These are phyloP conservation scores for Colletotrichum sp. DNA, from an alignment of 2,329 filamentous ascomycete genomes.

Conservation along the genomic window DNA sequence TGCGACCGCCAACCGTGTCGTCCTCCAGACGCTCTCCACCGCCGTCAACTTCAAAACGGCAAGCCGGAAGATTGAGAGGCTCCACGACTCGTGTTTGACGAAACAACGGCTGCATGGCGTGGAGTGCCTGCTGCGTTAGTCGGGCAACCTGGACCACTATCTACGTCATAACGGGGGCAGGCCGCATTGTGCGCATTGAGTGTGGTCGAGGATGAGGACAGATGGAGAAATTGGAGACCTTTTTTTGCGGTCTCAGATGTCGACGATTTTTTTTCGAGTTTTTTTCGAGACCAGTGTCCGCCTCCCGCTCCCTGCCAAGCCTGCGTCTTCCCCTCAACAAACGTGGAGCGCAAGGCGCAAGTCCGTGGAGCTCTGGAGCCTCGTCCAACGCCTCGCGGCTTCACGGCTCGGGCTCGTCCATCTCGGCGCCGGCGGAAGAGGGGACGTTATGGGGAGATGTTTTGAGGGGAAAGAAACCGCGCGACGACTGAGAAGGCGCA, in stretches of 20 bases:
- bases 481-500: background rate
- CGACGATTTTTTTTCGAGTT: background rate
- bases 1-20: conserved; percentile 2
- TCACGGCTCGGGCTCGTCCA: background rate
- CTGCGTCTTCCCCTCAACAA: background rate
- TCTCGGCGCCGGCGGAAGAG: background rate
- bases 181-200: conserved; percentile 10
- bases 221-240: conserved; percentile 7
- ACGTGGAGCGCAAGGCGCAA: background rate
- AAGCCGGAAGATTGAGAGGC: conserved; percentile 14
- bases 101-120: conserved; percentile 9
- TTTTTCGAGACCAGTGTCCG: background rate
- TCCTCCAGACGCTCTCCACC: conserved; percentile 1
- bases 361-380: conserved; percentile 5
- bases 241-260: conserved; percentile 5
- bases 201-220: conserved; percentile 9
- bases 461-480: background rate
- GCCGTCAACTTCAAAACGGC: conserved; percentile 18
- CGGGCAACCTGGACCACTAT: conserved; percentile 4
- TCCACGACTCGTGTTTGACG: conserved; percentile 6
- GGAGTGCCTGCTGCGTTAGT: conserved; percentile 10
- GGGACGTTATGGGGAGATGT: background rate
- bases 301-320: background rate
- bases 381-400: background rate
- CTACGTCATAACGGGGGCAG: conserved; percentile 15